Base-by-base conservation (phyloP, 2,329 filamentous ascomycete genomes). In the Colletotrichum coccodes region DNA sequence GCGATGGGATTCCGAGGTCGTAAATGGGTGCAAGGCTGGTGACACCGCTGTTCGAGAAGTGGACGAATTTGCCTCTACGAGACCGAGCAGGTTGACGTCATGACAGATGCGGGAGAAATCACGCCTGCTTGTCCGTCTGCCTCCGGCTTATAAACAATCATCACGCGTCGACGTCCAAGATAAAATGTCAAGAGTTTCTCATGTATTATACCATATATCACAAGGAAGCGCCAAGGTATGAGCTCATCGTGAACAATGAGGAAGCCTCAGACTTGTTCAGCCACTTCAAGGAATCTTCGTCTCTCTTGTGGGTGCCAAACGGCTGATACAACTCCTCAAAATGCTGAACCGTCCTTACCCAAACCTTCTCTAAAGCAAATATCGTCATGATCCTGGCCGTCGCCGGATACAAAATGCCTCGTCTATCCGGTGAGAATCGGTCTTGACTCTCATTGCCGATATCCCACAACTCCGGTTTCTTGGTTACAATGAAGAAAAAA, bases 391-490 rank as follows among this genome's bases (percentile, higher is more conserved):
- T 49, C n/a, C 40, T 49, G 23, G 18, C 61, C 40, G 32, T 60
- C 8, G 60, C 65, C 56, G n/a, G 40, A 46, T 49, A n/a, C 32
- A 38, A 14, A 28, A 60, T 65, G 65, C 42, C 47, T 40, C 60
- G 38, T 68, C 65, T 60, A 52, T 64, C 40, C 47, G 18, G 28
- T 40, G 21, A 65, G 26, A 49, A 21, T 46, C 28, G 11, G 16
- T 60, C 60, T 30, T 60, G 40, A 44, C 54, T 40, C 54, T 65
- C 54, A 11, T 59, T 32, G 62, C 40, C 32, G 32, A 49, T 57
- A 21, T 56, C 40, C 61, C 49, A 38, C 47, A 65, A 68, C 61
- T 56, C 61, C 65, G 30, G 44, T 34, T 50, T 32, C 65, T 40
- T 38, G 40, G 32, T 21, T n/a, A n/a, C n/a, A n/a, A n/a, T n/a